A percentile compares a stretch with the other conserved stretches of the same genome.
Evolutionary conservation across 2,329 filamentous ascomycete species (phyloP).

Genomic region (Aspergillus sp.): DNA sequence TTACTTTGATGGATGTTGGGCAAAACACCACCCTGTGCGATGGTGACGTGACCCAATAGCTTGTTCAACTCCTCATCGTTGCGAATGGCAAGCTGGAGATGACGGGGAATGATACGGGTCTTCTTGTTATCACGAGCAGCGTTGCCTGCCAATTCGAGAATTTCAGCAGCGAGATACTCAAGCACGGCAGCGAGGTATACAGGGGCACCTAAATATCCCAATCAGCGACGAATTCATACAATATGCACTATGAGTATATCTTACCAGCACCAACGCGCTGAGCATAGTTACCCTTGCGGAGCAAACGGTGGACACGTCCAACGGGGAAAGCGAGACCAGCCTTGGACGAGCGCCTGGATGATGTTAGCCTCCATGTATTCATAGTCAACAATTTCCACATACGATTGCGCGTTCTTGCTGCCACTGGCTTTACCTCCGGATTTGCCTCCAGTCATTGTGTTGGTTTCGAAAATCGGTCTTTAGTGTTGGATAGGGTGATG

Average conservation of each 20-base stretch:
- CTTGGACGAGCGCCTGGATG: slow-evolving; percentile 87
- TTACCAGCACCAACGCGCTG: slow-evolving; percentile 96
- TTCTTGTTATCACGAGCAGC: slow-evolving; percentile 99
- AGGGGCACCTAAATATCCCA: slow-evolving; percentile 59
- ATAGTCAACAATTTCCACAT: slow-evolving; percentile 42
- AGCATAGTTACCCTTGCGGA: slow-evolving; percentile 99
- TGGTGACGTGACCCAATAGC: slow-evolving; percentile 91
- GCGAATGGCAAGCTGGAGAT: slow-evolving; percentile 97
- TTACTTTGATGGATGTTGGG: slow-evolving; percentile 96
- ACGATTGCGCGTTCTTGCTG: slow-evolving; percentile 99
- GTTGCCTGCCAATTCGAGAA: slow-evolving; percentile 97
- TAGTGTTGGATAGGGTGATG: too few species aligned
- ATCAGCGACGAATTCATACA: not conserved
- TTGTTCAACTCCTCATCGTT: slow-evolving; percentile 99
- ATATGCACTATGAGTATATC: slow-evolving; percentile 19
- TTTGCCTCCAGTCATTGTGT: slow-evolving; percentile 94
- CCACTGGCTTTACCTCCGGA: slow-evolving; percentile 99
- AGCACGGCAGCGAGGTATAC: slow-evolving; percentile 97
- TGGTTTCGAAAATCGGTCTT: slow-evolving; percentile 11
- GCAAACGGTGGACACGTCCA: slow-evolving; percentile 97
- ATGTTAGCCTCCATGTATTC: slow-evolving; percentile 37
- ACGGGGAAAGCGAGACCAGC: slow-evolving; percentile 98
- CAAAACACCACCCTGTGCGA: slow-evolving; percentile 93
- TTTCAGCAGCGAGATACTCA: slow-evolving; percentile 97
- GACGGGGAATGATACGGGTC: slow-evolving; percentile 99